phyloP scores from a whole-genome alignment of 441 rosid species.

The Erysimum cheiri region DNA sequence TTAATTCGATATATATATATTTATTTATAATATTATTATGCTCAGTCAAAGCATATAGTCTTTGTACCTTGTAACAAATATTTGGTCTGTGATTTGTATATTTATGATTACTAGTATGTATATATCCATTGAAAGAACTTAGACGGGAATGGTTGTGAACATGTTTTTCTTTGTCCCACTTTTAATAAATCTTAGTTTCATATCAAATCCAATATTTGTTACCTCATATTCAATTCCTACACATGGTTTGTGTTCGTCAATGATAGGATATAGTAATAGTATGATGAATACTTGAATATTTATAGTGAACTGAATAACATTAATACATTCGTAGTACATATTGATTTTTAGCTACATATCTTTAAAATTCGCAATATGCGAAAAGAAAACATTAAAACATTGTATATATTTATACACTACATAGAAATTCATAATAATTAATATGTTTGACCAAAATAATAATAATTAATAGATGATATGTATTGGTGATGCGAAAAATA shows the following conservation, averaged over 20 bases:
- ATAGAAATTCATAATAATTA: too few relatives aligned
- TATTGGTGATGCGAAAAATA: background rate
- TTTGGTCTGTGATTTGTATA: slow-evolving; percentile 49
- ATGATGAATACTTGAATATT: background rate
- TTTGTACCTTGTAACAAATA: slow-evolving; percentile 42
- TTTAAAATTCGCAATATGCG: background rate
- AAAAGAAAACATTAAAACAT: background rate
- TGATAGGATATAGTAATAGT: background rate
- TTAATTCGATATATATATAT: slow-evolving; percentile 39
- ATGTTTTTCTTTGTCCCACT: slow-evolving; percentile 56
- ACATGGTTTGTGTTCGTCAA: slow-evolving; percentile 38
- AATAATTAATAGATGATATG: background rate
- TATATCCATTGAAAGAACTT: slow-evolving; percentile 45
- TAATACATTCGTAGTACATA: background rate
- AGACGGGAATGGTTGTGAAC: slow-evolving; percentile 49
- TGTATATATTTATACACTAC: background rate
- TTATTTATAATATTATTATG: background rate
- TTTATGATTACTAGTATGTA: slow-evolving; percentile 11
- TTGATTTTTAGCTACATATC: background rate
- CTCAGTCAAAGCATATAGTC: slow-evolving; percentile 48
- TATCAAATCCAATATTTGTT: slow-evolving; percentile 29
- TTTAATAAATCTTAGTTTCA: slow-evolving; percentile 29
- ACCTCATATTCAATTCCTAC: background rate
- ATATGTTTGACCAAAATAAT: too few relatives aligned
- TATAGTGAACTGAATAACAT: background rate